These are phyloP conservation scores for Bipolaris cookei DNA, from an alignment of 2,329 filamentous ascomycete species.

Conservation along the genomic window DNA sequence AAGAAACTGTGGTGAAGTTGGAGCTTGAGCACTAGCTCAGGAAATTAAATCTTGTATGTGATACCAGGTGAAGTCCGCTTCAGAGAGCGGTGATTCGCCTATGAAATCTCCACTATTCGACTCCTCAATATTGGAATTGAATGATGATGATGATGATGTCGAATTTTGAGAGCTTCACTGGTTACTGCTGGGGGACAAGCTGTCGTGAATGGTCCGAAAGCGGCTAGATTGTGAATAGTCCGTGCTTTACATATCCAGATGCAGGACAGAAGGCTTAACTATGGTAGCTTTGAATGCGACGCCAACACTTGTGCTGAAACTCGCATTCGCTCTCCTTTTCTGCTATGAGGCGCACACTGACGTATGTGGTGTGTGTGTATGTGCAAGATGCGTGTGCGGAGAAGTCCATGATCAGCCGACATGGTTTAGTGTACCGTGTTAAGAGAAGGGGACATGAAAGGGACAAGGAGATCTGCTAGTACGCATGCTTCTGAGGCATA, in stretches of 20 bases:
- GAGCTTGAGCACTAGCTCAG: neutral
- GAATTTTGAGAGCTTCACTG: neutral
- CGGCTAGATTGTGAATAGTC: neutral
- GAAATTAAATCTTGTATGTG: constrained; percentile 3
- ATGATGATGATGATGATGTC: neutral
- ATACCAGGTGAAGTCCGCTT: constrained; percentile 8
- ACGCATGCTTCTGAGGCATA: neutral
- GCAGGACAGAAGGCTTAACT: neutral
- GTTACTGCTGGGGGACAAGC: neutral
- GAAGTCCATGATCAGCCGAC: no score
- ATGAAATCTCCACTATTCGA: neutral
- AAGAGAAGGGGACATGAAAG: neutral
- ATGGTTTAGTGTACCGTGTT: neutral
- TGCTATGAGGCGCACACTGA: no score
- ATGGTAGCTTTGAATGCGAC: neutral
- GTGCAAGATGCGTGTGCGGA: no score
- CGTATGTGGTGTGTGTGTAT: no score
- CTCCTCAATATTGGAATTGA: neutral
- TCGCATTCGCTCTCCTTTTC: neutral
- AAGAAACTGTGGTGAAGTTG: constrained; percentile 16
- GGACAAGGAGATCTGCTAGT: neutral
- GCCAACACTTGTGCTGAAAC: no score
- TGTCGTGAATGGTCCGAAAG: neutral
- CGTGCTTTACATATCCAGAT: neutral
- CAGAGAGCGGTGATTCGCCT: neutral